Base-by-base conservation (phyloP, 2,329 filamentous ascomycete genomes). In the Aspergillus sp. region DNA sequence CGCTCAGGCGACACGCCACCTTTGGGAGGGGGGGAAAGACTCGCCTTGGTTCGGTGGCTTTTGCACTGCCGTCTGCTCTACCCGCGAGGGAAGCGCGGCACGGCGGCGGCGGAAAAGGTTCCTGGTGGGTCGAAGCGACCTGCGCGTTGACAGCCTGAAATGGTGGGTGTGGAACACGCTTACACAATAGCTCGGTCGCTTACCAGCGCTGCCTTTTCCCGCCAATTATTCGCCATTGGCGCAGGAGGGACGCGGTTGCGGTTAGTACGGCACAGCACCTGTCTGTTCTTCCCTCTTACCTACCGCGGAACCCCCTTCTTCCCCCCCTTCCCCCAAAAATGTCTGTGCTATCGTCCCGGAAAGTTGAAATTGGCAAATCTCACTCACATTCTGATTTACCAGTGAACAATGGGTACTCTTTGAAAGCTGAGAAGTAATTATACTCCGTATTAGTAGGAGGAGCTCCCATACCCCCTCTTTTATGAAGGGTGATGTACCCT, bases 1-100 rank as follows among this genome's bases (percentile, higher is more conserved):
- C 69, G 70, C 69, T 69, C 68, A 71, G 69, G 67, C 67, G 69
- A 69, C 65, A 69, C 68, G 67, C 69, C 67, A 70, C 64, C 39
- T 50, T 54, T 25, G 41, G 32, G 61, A 56, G 55, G 58, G 65
- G 58, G 58, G 56, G 36, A 54, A 59, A 55, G 63, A 63, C 65
- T 61, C 59, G 64, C 66, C 58, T 58, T 58, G 30, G 28, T 45
- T 61, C 25, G 19, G 21, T 53, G 55, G 48, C 9, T 57, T 43
- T 23, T 15, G 5, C 41, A 43, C 55, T 57, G 52, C 39, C 39
- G 55, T 58, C 47, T 39, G 50, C 48, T 62, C 58, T 60, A 63
- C 59, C 62, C 62, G 66, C 65, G 59, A 65, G 64, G 64, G 65
- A 67, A 67, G 67, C 65, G 67, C 67, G 65, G 62, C 62, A 65